These are phyloP conservation scores for Tricladium varicosporioides DNA, from an alignment of 2,329 filamentous ascomycete species.

Conservation along the genomic window DNA sequence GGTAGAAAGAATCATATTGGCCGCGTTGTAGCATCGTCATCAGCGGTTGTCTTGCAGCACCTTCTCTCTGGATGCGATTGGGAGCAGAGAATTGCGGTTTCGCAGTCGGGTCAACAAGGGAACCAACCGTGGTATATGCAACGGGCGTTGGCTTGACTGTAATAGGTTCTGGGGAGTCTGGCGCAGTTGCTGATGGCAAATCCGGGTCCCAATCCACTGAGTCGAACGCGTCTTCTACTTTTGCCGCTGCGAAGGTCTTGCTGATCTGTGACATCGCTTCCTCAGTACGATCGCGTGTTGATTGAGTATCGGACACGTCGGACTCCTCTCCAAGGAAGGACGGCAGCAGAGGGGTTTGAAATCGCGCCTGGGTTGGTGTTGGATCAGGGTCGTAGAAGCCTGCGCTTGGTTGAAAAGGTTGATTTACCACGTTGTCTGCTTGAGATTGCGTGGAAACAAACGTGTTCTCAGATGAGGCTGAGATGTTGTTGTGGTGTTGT, in stretches of 20 bases:
- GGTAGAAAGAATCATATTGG: slow-evolving; percentile 22
- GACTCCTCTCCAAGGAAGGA: not conserved
- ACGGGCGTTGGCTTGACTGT: slow-evolving; percentile 28
- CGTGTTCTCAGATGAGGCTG: not conserved
- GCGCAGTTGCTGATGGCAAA: slow-evolving; percentile 19
- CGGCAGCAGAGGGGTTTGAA: not conserved
- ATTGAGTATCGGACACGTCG: slow-evolving; percentile 4
- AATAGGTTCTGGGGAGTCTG: slow-evolving; percentile 32
- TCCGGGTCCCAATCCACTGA: slow-evolving; percentile 32
- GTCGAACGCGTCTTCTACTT: slow-evolving; percentile 28
- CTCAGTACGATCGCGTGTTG: slow-evolving; percentile 1
- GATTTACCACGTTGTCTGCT: not conserved
- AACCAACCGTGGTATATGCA: slow-evolving; percentile 37
- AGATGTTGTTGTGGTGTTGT: not conserved
- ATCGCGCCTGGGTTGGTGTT: not conserved
- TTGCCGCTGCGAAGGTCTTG: not conserved
- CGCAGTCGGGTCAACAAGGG: slow-evolving; percentile 31
- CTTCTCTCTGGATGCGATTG: slow-evolving; percentile 35
- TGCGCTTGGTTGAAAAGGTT: not conserved
- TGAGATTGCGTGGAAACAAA: not conserved
- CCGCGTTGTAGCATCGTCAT: slow-evolving; percentile 22
- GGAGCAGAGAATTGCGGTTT: slow-evolving; percentile 33
- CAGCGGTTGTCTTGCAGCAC: slow-evolving; percentile 29
- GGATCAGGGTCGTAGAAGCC: not conserved
- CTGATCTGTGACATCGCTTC: slow-evolving; percentile 8